Percentiles rank a stretch among this genome's conserved stretches.
phyloP scores from a whole-genome alignment of 352 stramenopile species.

The Phytopythium montanum region DNA sequence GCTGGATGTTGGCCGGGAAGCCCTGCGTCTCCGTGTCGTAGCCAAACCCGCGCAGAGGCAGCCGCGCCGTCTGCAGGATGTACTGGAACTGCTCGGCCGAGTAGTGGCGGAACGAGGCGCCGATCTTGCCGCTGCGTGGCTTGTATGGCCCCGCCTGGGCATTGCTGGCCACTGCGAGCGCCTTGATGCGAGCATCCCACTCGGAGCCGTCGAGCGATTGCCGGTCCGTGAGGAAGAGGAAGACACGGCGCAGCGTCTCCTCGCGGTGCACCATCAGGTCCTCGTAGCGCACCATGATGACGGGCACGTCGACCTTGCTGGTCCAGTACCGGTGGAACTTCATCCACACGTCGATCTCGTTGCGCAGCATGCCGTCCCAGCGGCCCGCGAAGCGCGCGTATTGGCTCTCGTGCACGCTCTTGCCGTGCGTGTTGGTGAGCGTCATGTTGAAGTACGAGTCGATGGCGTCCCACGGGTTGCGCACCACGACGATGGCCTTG shows the following conservation, averaged over 20 bases:
- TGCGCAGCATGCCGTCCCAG: constrained; percentile 88
- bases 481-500: constrained; percentile 86
- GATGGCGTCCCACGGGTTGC: constrained; percentile 98
- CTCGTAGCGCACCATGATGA: constrained; percentile 93
- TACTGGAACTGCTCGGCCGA: constrained; percentile 82
- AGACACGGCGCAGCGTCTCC: constrained; percentile 77
- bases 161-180: constrained; percentile 49
- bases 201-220: constrained; percentile 68
- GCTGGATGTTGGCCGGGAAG: constrained; percentile 62
- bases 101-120: constrained; percentile 78
- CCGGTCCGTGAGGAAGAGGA: constrained; percentile 68
- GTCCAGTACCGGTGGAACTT: constrained; percentile 92
- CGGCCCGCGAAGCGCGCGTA: constrained; percentile 86
- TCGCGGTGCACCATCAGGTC: constrained; percentile 80
- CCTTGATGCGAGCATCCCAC: constrained; percentile 67
- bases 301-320: constrained; percentile 81
- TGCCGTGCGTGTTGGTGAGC: constrained; percentile 92
- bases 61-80: constrained; percentile 70
- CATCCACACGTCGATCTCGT: constrained; percentile 91
- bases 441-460: constrained; percentile 99
- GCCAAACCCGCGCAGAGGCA: constrained; percentile 81
- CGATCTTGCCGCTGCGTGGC: constrained; percentile 83
- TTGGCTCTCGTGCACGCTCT: constrained; percentile 83
- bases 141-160: constrained; percentile 77
- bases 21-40: constrained; percentile 81